phyloP scores from a whole-genome alignment of 352 stramenopile species.

The Pythium apleroticum region DNA sequence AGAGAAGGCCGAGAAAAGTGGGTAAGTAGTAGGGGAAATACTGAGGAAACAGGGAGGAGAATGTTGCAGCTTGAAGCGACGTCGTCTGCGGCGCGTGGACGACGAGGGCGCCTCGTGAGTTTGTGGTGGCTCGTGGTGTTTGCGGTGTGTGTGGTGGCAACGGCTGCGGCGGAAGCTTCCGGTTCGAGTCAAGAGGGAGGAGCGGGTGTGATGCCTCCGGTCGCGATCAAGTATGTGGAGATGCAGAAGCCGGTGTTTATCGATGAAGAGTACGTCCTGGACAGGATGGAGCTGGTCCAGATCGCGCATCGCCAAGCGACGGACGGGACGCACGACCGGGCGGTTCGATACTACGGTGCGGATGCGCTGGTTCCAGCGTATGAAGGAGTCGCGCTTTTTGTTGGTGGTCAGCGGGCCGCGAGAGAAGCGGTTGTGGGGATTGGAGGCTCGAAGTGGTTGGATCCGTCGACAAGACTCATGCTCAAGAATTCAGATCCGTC shows the following conservation, averaged over 20 bases:
- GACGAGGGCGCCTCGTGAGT: neutral
- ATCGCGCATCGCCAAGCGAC: neutral
- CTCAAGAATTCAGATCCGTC: neutral
- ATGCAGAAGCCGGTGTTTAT: neutral
- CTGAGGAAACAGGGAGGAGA: neutral
- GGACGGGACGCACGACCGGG: neutral
- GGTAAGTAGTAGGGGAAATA: neutral
- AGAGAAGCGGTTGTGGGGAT: neutral
- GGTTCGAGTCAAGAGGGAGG: neutral
- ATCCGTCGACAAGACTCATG: neutral
- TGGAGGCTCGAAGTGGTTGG: neutral
- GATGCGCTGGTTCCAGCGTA: neutral
- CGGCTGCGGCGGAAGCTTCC: neutral
- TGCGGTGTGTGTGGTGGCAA: neutral
- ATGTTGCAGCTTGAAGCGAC: neutral
- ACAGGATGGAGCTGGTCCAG: neutral
- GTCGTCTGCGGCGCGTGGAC: no score
- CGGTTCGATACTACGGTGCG: neutral
- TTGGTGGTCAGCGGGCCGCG: neutral
- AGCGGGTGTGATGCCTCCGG: no score
- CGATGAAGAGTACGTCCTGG: neutral
- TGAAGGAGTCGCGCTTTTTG: neutral
- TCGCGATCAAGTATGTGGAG: neutral
- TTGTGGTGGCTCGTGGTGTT: neutral
- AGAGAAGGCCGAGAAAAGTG: neutral